A percentile compares a stretch with the other conserved stretches of the same genome.
phyloP scores from a whole-genome alignment of 1,284 basidiomycete genomes.

The Boletus coffeatus region DNA sequence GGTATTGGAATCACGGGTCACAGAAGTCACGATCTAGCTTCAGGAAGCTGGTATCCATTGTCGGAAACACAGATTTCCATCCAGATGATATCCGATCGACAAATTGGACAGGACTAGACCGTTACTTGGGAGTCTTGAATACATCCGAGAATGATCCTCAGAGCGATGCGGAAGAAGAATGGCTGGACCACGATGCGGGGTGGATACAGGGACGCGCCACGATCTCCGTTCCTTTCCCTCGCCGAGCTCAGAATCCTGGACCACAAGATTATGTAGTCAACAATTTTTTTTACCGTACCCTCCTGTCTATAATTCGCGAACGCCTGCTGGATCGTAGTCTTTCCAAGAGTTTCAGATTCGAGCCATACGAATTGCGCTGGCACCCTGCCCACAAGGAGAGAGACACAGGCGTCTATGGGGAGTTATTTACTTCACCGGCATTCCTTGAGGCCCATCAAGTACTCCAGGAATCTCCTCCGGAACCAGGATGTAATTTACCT shows the following conservation, averaged over 20 bases:
- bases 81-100: background rate
- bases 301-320: background rate
- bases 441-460: too few relatives aligned
- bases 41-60: background rate
- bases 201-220: background rate
- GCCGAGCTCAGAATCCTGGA: background rate
- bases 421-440: too few relatives aligned
- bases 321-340: background rate
- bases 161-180: background rate
- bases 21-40: background rate
- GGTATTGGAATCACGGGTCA: background rate
- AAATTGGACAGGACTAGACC: background rate
- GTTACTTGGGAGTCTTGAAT: background rate
- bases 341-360: background rate
- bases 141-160: background rate
- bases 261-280: background rate
- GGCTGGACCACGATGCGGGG: background rate
- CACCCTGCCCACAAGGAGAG: background rate
- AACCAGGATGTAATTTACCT: too few relatives aligned
- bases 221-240: background rate
- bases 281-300: background rate
- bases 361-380: background rate
- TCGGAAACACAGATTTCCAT: background rate
- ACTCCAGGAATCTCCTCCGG: too few relatives aligned
- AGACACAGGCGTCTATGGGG: too few relatives aligned